phyloP scores from a whole-genome alignment of 805 yeast genomes.

The Monosporozyma solicola region DNA sequence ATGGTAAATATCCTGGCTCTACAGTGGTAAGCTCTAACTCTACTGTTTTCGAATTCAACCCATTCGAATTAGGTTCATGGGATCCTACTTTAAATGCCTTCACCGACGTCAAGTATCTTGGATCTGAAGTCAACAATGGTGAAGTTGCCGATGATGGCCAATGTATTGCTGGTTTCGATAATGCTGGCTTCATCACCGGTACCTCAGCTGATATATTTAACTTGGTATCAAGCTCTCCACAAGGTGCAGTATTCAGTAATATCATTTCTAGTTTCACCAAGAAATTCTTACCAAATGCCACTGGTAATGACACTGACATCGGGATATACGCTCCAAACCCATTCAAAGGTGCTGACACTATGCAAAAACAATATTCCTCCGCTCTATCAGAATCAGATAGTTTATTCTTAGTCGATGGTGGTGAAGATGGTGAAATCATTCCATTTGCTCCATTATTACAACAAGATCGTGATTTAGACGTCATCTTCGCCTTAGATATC shows the following conservation, averaged over 20 bases:
- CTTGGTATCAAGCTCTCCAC: constrained; percentile 44
- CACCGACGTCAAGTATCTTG: constrained; percentile 58
- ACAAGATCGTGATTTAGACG: constrained; percentile 50
- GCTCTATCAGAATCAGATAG: constrained; percentile 34
- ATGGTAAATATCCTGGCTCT: constrained; percentile 57
- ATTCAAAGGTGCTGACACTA: constrained; percentile 38
- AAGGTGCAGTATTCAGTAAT: constrained; percentile 18
- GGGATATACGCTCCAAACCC: constrained; percentile 69
- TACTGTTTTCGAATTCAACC: constrained; percentile 55
- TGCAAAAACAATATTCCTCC: constrained; percentile 26
- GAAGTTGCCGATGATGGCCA: constrained; percentile 34
- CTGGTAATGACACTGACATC: constrained; percentile 49
- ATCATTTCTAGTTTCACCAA: constrained; percentile 27
- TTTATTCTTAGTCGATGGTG: constrained; percentile 60
- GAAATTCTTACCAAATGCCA: constrained; percentile 39
- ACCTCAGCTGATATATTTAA: constrained; percentile 78
- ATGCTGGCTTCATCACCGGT: constrained; percentile 73
- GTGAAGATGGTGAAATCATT: constrained; percentile 55
- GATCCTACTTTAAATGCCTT: constrained; percentile 65
- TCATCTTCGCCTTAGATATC: constrained; percentile 55
- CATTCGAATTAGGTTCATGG: constrained; percentile 81
- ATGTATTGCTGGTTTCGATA: constrained; percentile 68
- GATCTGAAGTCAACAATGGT: constrained; percentile 58
- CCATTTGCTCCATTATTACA: constrained; percentile 57
- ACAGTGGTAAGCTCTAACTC: constrained; percentile 51